Base-by-base conservation (phyloP, 257 asterid genomes). In the Salvia rosmarinus region DNA sequence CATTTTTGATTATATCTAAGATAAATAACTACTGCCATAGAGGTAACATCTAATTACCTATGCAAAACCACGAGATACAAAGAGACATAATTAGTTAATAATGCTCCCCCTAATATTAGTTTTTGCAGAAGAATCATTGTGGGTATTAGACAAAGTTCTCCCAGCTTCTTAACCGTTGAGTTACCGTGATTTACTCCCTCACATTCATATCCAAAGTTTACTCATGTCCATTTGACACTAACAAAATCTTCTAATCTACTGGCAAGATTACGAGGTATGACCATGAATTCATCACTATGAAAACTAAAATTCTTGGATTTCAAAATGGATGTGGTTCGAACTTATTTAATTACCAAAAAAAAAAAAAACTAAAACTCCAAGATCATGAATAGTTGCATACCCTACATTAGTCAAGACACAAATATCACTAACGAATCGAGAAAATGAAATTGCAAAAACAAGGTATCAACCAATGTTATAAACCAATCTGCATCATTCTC, bases 91-190 rank as follows among this genome's bases (percentile, higher is more conserved):
- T 4, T 58, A 17, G 64, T 14, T 58, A 19, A n/a, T 8, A 1
- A 8, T 35, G 40, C 8, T 35, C 8, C 40, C 40, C 40, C 40
- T 35, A 35, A 35, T 35, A 35, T 6, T 4, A n/a, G 17, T 11
- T 35, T 37, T 61, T 61, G 32, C 67, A 37, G 32, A 61, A 37
- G n/a, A n/a, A n/a, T n/a, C n/a, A n/a, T n/a, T n/a, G n/a, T n/a
- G n/a, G n/a, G n/a, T n/a, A n/a, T n/a, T n/a, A n/a, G n/a, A n/a
- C n/a, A n/a, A n/a, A n/a, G n/a, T n/a, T n/a, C n/a, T n/a, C n/a
- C n/a, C n/a, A n/a, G n/a, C n/a, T n/a, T n/a, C n/a, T n/a, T n/a
- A n/a, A n/a, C n/a, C n/a, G n/a, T n/a, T n/a, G n/a, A n/a, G n/a
- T n/a, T n/a, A n/a, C n/a, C n/a, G n/a, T n/a, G n/a, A n/a, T n/a